Conservation (phyloP, 495 filamentous ascomycete genomes). For the Choiromyces venosus region DNA sequence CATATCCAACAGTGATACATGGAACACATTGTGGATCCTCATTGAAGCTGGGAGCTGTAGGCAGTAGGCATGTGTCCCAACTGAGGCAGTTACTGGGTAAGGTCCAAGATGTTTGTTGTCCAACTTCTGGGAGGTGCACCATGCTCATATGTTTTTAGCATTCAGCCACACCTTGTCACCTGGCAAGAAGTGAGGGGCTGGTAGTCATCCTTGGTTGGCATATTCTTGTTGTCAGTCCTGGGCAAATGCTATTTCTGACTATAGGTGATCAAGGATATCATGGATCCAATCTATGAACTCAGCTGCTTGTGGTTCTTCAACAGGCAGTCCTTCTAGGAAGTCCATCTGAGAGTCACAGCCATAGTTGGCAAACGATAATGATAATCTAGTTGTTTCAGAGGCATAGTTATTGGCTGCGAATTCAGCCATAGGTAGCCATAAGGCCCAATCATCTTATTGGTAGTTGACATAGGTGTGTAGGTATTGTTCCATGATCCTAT, state of each 20-base stretch:
- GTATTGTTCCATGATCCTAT: constrained; percentile 34
- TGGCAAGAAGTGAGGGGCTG: neutral
- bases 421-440: constrained; percentile 24
- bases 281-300: neutral
- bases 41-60: too few relatives aligned
- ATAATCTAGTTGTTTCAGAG: constrained; percentile 5
- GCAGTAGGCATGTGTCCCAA: too few relatives aligned
- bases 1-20: too few relatives aligned
- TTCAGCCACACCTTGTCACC: neutral
- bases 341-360: neutral
- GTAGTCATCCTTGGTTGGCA: neutral
- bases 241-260: neutral
- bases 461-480: constrained; percentile 29
- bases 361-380: constrained; percentile 16
- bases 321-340: neutral
- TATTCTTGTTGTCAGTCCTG: neutral
- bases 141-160: neutral
- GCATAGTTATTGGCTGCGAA: too few relatives aligned
- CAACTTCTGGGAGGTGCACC: neutral
- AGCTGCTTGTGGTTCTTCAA: neutral
- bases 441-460: constrained; percentile 37
- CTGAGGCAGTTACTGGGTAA: neutral
- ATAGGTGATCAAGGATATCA: neutral
- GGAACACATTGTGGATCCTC: too few relatives aligned
- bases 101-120: constrained; percentile 6